Conservation (phyloP, 2,329 filamentous ascomycete genomes). For the Zymoseptoria crescenta region DNA sequence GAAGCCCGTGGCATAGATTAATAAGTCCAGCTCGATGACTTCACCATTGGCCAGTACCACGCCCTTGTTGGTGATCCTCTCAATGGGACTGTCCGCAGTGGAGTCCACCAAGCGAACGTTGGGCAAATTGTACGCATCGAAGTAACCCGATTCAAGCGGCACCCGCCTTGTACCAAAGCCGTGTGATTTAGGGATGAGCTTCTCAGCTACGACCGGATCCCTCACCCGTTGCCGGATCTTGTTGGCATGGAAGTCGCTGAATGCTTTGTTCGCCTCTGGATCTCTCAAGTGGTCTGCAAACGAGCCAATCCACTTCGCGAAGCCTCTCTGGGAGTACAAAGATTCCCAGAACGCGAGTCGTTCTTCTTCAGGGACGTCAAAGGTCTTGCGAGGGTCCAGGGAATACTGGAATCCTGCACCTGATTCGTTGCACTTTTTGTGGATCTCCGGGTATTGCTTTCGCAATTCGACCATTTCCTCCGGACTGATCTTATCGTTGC, state of each 20-base stretch:
- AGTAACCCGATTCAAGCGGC: conserved; percentile 43
- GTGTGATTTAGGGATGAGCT: conserved; percentile 48
- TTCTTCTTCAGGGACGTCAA: conserved; percentile 35
- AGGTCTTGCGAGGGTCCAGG: conserved; percentile 36
- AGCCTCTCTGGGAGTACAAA: conserved; percentile 31
- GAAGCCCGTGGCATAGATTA: conserved; percentile 36
- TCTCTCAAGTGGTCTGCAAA: conserved; percentile 34
- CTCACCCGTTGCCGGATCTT: conserved; percentile 37
- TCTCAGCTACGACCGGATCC: conserved; percentile 38
- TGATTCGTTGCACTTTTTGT: conserved; percentile 32
- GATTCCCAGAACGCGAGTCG: conserved; percentile 37
- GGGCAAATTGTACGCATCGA: conserved; percentile 41
- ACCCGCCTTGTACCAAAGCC: conserved; percentile 20
- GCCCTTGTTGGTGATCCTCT: conserved; percentile 33
- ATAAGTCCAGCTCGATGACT: conserved; percentile 31
- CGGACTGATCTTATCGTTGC: conserved; percentile 18
- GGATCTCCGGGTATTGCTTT: conserved; percentile 23
- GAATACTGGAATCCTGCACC: conserved; percentile 28
- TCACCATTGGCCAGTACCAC: conserved; percentile 34
- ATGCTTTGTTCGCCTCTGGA: conserved; percentile 32
- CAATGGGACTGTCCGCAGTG: conserved; percentile 37
- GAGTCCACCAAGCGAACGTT: conserved; percentile 43
- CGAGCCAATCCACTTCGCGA: conserved; percentile 35
- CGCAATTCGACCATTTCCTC: conserved; percentile 20
- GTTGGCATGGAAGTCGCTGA: conserved; percentile 40